phyloP scores from a whole-genome alignment of 2,329 filamentous ascomycete genomes.

The Fusarium pininemorale region DNA sequence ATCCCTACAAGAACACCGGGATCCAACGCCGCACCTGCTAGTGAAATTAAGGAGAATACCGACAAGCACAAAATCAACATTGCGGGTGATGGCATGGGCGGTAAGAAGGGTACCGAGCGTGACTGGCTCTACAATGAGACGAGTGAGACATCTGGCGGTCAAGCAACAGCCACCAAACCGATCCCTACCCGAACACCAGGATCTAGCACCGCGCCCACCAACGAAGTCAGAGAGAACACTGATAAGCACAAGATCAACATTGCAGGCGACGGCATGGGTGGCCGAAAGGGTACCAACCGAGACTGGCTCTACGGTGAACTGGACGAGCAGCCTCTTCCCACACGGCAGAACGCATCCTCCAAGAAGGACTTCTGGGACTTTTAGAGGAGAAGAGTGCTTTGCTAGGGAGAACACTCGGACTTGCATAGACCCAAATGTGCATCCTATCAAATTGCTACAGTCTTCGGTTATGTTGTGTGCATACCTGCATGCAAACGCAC shows the following conservation, averaged over 20 bases:
- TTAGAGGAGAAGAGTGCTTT: constrained; percentile 40
- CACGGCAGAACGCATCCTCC: constrained; percentile 48
- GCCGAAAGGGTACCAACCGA: constrained; percentile 61
- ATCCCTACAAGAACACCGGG: constrained; percentile 49
- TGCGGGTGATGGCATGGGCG: constrained; percentile 72
- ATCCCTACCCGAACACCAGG: constrained; percentile 49
- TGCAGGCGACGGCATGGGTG: constrained; percentile 72
- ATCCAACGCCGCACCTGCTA: not conserved
- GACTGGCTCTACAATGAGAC: constrained; percentile 67
- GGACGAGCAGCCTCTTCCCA: constrained; percentile 50
- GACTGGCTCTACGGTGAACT: constrained; percentile 66
- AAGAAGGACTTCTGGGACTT: constrained; percentile 60
- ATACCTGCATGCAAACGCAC: constrained; percentile 6
- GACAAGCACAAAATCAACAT: constrained; percentile 52
- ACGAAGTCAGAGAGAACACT: constrained; percentile 21
- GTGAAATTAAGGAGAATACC: constrained; percentile 21
- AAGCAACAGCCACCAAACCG: constrained; percentile 33
- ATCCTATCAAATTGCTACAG: not conserved
- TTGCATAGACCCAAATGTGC: not conserved
- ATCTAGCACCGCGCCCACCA: not conserved
- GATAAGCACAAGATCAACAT: constrained; percentile 50
- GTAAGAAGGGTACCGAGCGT: constrained; percentile 61
- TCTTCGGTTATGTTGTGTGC: not conserved
- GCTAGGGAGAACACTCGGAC: not conserved
- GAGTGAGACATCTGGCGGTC: constrained; percentile 42